These are phyloP conservation scores for Neophaeococcomyces aloes DNA, from an alignment of 2,329 filamentous ascomycete species.

Conservation along the genomic window DNA sequence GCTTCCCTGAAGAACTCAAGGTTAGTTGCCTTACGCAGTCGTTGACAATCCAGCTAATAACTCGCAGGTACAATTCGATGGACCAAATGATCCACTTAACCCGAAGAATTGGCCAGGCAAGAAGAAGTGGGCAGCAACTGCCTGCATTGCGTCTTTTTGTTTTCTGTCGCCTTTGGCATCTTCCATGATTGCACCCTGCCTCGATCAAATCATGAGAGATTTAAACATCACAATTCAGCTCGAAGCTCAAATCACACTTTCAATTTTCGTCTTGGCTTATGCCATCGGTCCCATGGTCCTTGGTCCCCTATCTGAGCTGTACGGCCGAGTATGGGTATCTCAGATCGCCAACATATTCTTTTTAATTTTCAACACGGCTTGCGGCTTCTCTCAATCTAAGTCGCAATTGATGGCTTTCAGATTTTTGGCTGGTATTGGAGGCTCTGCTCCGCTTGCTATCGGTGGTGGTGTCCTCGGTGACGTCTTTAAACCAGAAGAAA, in stretches of 20 bases:
- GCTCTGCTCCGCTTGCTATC: constrained; percentile 46
- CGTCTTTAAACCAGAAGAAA: constrained; percentile 23
- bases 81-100: constrained; percentile 41
- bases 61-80: constrained; percentile 39
- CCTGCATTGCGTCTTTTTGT: constrained; percentile 48
- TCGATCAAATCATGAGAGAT: constrained; percentile 43
- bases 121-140: constrained; percentile 49
- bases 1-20: constrained; percentile 7
- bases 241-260: constrained; percentile 41
- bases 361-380: constrained; percentile 50
- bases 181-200: constrained; percentile 47
- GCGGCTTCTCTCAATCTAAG: constrained; percentile 46
- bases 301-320: constrained; percentile 47
- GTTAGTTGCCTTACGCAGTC: not conserved
- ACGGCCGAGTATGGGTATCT: constrained; percentile 45
- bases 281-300: constrained; percentile 44
- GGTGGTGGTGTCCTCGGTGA: constrained; percentile 34
- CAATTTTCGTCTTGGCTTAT: constrained; percentile 47
- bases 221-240: constrained; percentile 39
- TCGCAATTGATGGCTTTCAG: constrained; percentile 48
- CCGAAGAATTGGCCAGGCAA: constrained; percentile 46
- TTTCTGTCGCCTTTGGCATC: constrained; percentile 55
- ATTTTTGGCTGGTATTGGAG: constrained; percentile 48
- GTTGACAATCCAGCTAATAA: constrained; percentile 35
- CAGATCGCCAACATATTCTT: constrained; percentile 47